Conservation (phyloP, 2,329 filamentous ascomycete genomes). For the Fusarium transvaalense region DNA sequence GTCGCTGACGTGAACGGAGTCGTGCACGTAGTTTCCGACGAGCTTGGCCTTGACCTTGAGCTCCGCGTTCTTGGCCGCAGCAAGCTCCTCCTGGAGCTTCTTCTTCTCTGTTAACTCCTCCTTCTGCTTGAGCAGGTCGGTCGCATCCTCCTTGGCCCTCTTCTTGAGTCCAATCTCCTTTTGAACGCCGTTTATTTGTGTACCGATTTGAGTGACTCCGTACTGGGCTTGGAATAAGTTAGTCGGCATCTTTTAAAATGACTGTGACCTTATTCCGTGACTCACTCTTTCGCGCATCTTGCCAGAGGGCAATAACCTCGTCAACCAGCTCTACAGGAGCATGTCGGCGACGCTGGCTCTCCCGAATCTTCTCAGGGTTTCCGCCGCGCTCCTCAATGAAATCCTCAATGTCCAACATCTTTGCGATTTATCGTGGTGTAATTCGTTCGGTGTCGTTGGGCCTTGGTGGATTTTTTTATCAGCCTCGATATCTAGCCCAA, state of each 20-base stretch:
- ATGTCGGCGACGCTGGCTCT: constrained; percentile 86
- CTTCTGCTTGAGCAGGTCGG: constrained; percentile 83
- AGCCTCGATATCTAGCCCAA: constrained; percentile 41
- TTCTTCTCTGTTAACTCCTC: constrained; percentile 82
- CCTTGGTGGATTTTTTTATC: constrained; percentile 44
- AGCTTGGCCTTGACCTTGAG: constrained; percentile 84
- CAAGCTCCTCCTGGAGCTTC: constrained; percentile 80
- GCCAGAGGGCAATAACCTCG: constrained; percentile 87
- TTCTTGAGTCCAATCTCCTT: constrained; percentile 93
- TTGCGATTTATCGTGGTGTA: constrained; percentile 43
- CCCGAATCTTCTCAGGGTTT: constrained; percentile 89
- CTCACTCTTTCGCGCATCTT: constrained; percentile 81
- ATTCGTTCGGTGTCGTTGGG: constrained; percentile 28
- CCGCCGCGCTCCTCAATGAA: constrained; percentile 90
- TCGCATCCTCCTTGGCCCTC: constrained; percentile 92
- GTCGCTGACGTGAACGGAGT: constrained; percentile 84
- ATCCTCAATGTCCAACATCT: constrained; percentile 81
- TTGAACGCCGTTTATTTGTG: constrained; percentile 87
- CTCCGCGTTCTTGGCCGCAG: constrained; percentile 78
- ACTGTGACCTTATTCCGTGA: constrained; percentile 30
- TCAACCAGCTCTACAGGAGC: constrained; percentile 88
- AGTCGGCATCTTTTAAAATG: constrained; percentile 17
- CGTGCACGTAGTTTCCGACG: constrained; percentile 81
- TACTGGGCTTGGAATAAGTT: constrained; percentile 68
- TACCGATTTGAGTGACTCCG: constrained; percentile 81